Conservation (phyloP, 768 basidiomycete species). For the Heimioporus sp. region DNA sequence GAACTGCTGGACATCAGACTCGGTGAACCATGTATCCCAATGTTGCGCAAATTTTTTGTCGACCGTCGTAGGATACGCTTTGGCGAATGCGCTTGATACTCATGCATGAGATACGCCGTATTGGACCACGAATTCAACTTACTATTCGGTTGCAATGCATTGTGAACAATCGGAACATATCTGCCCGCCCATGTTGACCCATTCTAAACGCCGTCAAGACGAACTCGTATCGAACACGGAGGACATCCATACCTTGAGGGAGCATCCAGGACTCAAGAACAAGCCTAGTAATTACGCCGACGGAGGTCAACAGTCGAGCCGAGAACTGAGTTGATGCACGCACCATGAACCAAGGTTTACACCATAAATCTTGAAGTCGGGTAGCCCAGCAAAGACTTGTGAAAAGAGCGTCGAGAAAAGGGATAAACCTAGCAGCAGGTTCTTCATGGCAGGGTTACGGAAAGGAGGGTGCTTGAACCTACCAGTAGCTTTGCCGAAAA, state of each 20-base stretch:
- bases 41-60: conserved; percentile 60
- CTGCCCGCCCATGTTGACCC: conserved; percentile 73
- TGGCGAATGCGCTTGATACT: conserved; percentile 50
- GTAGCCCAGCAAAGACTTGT: conserved; percentile 17
- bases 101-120: not conserved
- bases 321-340: not conserved
- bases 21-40: conserved; percentile 75
- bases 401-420: conserved; percentile 17
- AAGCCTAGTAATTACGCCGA: conserved; percentile 47
- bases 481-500: not conserved
- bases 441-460: conserved; percentile 17
- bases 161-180: conserved; percentile 53
- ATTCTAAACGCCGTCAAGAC: conserved; percentile 42
- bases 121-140: not conserved
- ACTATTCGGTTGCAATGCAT: conserved; percentile 74
- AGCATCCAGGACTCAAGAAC: conserved; percentile 84
- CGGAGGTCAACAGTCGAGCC: not conserved
- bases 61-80: conserved; percentile 56
- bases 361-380: conserved; percentile 55
- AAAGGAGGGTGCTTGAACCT: not conserved
- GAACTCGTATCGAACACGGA: not conserved
- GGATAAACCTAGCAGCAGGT: conserved; percentile 7
- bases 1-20: conserved; percentile 57
- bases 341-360: conserved; percentile 73
- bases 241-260: conserved; percentile 47